A percentile compares a stretch with the other conserved stretches of the same genome.
These are phyloP conservation scores for Cymbidium sinense DNA, from an alignment of 106 monocot species.

Conservation along the genomic window DNA sequence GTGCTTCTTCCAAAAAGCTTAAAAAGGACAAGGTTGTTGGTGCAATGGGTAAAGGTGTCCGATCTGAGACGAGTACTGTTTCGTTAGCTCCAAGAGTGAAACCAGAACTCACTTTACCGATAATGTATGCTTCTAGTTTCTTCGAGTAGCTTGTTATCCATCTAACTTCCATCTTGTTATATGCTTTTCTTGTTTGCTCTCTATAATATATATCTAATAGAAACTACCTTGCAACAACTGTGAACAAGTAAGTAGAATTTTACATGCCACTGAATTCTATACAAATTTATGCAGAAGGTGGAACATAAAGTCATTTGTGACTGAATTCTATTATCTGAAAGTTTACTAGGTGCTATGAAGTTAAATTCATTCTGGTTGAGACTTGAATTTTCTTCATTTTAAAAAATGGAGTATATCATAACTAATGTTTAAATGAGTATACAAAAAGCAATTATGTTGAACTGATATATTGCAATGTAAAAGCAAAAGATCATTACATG, in stretches of 20 bases:
- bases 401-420: no score
- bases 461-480: no score
- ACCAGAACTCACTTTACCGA: conserved; percentile 79
- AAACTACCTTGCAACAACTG: not conserved
- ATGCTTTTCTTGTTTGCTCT: not conserved
- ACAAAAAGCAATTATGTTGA: no score
- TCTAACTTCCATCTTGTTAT: not conserved
- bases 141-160: not conserved
- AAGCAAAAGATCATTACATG: no score
- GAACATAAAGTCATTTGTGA: not conserved
- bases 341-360: not conserved
- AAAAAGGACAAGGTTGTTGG: conserved; percentile 88
- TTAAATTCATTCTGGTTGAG: not conserved
- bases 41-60: conserved; percentile 59
- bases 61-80: conserved; percentile 63
- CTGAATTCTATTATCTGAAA: not conserved
- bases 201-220: not conserved
- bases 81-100: conserved; percentile 84
- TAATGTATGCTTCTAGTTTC: conserved; percentile 43
- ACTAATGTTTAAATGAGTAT: no score
- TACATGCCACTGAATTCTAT: not conserved
- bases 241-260: not conserved
- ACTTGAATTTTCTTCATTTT: not conserved
- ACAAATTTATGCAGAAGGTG: not conserved
- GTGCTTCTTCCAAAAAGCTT: conserved; percentile 55